Percentiles rank a stretch among this genome's conserved stretches.
phyloP scores from a whole-genome alignment of 768 basidiomycete genomes.

The Leccinum truebloodii region DNA sequence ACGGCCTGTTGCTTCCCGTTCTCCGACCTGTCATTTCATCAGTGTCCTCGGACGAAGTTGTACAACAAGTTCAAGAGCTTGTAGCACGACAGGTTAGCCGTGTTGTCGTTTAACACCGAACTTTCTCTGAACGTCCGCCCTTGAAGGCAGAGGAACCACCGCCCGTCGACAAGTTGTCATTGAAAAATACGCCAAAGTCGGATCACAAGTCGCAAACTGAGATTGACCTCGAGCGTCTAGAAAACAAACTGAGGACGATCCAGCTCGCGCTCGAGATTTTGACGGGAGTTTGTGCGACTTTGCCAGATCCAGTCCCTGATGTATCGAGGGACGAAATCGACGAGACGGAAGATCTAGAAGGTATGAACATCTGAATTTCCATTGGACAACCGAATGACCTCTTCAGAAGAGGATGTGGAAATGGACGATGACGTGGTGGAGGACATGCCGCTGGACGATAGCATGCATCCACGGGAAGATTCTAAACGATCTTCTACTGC shows the following conservation, averaged over 20 bases:
- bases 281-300: slow-evolving; percentile 82
- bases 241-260: slow-evolving; percentile 68
- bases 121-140: slow-evolving; percentile 1
- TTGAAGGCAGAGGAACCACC: slow-evolving; percentile 48
- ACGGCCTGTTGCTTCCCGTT: slow-evolving; percentile 69
- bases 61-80: slow-evolving; percentile 52
- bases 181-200: slow-evolving; percentile 67
- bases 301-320: neutral
- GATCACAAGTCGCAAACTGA: slow-evolving; percentile 76
- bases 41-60: slow-evolving; percentile 52
- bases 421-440: slow-evolving; percentile 4
- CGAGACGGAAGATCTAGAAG: neutral
- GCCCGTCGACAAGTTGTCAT: slow-evolving; percentile 53
- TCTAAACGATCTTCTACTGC: slow-evolving; percentile 29
- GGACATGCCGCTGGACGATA: slow-evolving; percentile 17
- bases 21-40: slow-evolving; percentile 66
- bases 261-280: slow-evolving; percentile 87
- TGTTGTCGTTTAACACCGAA: neutral
- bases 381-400: neutral
- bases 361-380: neutral
- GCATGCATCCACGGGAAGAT: slow-evolving; percentile 12
- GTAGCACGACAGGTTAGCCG: slow-evolving; percentile 49
- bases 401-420: slow-evolving; percentile 15
- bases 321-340: neutral
- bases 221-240: slow-evolving; percentile 69